Evolutionary conservation across 129 eudicot genomes (phyloP).

Genomic region (Kitagawia praeruptora): DNA sequence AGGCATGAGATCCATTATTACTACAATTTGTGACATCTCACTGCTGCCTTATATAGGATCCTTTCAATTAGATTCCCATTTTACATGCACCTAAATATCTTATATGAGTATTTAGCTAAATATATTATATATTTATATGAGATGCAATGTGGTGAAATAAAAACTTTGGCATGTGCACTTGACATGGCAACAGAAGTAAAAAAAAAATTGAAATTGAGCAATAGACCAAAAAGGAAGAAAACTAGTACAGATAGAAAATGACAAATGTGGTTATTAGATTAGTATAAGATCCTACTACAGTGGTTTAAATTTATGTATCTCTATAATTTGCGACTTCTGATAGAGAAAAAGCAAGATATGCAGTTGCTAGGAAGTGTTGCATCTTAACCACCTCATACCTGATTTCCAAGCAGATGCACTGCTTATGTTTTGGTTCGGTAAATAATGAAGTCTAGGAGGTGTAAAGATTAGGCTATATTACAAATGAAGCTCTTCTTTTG

Average conservation of each 20-base stretch:
- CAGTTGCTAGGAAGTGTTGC: background rate
- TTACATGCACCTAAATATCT: background rate
- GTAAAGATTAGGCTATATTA: background rate
- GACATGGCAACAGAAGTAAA: background rate
- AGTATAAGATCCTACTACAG: background rate
- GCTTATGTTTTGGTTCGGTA: background rate
- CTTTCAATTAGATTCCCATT: background rate
- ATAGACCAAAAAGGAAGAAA: background rate
- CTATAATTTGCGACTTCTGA: background rate
- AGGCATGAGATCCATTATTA: background rate
- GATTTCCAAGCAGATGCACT: background rate
- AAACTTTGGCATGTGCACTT: background rate
- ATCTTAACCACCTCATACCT: background rate
- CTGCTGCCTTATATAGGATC: background rate
- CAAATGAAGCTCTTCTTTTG: background rate
- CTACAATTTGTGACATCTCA: background rate
- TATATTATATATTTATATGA: background rate
- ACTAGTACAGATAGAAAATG: background rate
- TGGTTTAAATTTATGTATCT: background rate
- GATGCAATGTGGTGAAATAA: background rate
- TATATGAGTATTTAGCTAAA: background rate
- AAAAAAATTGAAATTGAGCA: background rate
- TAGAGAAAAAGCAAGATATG: background rate
- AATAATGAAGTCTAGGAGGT: background rate
- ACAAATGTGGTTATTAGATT: background rate